Percentiles rank a stretch among this genome's conserved stretches.
Evolutionary conservation across 257 asterid genomes (phyloP).

Genomic region (Haberlea rhodopensis): DNA sequence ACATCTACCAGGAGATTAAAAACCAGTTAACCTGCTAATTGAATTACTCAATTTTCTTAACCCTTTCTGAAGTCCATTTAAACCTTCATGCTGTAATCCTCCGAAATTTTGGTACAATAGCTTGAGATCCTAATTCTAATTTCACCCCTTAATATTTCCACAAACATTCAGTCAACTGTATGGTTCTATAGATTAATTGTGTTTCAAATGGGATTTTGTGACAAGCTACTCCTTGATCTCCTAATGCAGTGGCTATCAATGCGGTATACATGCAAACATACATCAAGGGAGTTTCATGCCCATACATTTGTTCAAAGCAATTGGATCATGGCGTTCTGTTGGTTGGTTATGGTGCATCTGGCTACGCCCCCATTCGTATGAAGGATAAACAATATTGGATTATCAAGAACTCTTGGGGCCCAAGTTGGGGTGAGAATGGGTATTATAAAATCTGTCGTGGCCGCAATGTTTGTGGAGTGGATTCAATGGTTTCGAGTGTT

Average conservation of each 20-base stretch:
- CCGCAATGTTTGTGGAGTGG: slow-evolving; percentile 57
- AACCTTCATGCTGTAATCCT: too few species aligned
- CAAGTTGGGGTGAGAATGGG: slow-evolving; percentile 68
- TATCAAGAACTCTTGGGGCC: slow-evolving; percentile 73
- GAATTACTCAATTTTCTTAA: too few species aligned
- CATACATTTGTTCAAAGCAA: slow-evolving; percentile 61
- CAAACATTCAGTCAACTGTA: too few species aligned
- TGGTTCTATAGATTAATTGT: too few species aligned
- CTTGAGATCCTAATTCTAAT: too few species aligned
- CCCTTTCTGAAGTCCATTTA: too few species aligned
- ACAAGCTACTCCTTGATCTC: not conserved
- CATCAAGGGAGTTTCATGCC: slow-evolving; percentile 82
- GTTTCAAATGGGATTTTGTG: not conserved
- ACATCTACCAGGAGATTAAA: too few species aligned
- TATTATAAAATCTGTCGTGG: slow-evolving; percentile 73
- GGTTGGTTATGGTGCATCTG: slow-evolving; percentile 78
- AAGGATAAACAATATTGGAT: slow-evolving; percentile 93
- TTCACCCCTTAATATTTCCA: too few species aligned
- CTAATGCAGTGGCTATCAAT: slow-evolving; percentile 75
- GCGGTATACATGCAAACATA: slow-evolving; percentile 89
- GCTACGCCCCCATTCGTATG: slow-evolving; percentile 66
- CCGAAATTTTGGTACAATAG: too few species aligned
- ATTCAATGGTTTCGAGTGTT: slow-evolving; percentile 84
- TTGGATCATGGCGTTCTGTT: slow-evolving; percentile 65
- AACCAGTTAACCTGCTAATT: too few species aligned